Evolutionary conservation across 805 yeast species (phyloP).

Genomic region (Ogataea paraovalis): DNA sequence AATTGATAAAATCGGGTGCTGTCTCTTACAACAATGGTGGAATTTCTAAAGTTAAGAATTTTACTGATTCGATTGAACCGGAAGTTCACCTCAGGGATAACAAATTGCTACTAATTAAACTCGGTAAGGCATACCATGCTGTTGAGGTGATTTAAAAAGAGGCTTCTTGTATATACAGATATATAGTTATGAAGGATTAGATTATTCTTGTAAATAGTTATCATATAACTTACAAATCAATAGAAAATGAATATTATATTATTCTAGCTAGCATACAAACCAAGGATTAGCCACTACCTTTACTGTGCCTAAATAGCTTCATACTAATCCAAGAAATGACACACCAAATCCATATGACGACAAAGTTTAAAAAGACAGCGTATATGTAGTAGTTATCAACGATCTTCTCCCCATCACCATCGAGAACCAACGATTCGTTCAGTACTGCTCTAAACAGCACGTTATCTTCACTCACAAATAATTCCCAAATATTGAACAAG

Average conservation of each 20-base stretch:
- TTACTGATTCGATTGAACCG: conserved; percentile 38
- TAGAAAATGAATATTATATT: background rate
- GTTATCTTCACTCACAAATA: conserved; percentile 19
- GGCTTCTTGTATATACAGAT: conserved; percentile 2
- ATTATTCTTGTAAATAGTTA: background rate
- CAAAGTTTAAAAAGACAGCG: conserved; percentile 29
- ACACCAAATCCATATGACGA: conserved; percentile 63
- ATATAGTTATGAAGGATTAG: background rate
- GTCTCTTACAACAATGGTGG: conserved; percentile 32
- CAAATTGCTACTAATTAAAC: conserved; percentile 57
- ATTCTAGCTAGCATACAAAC: too few species aligned
- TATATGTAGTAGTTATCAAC: conserved; percentile 30
- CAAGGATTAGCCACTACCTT: conserved; percentile 43
- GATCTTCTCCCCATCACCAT: conserved; percentile 15
- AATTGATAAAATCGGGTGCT: conserved; percentile 66
- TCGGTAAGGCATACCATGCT: conserved; percentile 70
- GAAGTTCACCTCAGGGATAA: conserved; percentile 53
- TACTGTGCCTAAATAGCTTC: conserved; percentile 76
- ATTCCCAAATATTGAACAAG: conserved; percentile 29
- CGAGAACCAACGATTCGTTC: conserved; percentile 8
- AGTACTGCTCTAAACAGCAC: conserved; percentile 2
- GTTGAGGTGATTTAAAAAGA: conserved; percentile 34
- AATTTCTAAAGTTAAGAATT: background rate
- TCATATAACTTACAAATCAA: background rate
- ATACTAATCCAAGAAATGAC: conserved; percentile 73